Percentiles rank a stretch among this genome's conserved stretches.
phyloP scores from a whole-genome alignment of 2,329 filamentous ascomycete genomes.

The Talaromyces amestolkiae region DNA sequence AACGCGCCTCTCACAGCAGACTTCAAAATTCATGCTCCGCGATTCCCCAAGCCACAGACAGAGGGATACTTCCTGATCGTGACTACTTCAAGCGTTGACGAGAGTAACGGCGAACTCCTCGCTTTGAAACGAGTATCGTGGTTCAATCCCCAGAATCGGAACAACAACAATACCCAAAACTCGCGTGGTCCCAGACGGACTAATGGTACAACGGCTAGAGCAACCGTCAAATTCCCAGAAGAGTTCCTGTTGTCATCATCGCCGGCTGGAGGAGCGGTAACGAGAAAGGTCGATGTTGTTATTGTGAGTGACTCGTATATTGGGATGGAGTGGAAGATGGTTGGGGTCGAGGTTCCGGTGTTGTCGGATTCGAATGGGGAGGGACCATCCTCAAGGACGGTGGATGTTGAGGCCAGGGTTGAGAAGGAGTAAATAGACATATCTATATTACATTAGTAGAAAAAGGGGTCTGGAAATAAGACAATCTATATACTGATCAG shows the following conservation, averaged over 20 bases:
- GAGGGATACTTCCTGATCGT: constrained; percentile 90
- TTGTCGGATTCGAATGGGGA: neutral
- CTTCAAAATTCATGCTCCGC: constrained; percentile 77
- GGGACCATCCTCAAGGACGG: constrained; percentile 13
- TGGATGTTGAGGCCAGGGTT: constrained; percentile 9
- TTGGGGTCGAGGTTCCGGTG: constrained; percentile 51
- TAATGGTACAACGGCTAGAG: constrained; percentile 12
- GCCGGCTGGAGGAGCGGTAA: constrained; percentile 38
- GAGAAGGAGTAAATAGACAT: constrained; percentile 10
- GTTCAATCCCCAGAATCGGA: constrained; percentile 41
- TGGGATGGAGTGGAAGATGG: constrained; percentile 64
- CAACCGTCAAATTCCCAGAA: constrained; percentile 41
- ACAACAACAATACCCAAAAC: neutral
- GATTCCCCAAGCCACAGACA: constrained; percentile 89
- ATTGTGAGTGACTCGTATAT: constrained; percentile 87
- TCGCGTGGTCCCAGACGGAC: constrained; percentile 23
- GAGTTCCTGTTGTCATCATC: constrained; percentile 14
- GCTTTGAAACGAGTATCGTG: constrained; percentile 85
- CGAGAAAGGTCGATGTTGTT: constrained; percentile 65
- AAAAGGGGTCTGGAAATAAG: neutral
- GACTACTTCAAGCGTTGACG: constrained; percentile 41
- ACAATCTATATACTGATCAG: neutral
- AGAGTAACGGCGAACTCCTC: constrained; percentile 68
- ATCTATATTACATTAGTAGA: neutral
- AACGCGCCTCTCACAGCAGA: constrained; percentile 67